These are phyloP conservation scores for Priceomyces melissophilus DNA, from an alignment of 805 yeast species.

Conservation along the genomic window DNA sequence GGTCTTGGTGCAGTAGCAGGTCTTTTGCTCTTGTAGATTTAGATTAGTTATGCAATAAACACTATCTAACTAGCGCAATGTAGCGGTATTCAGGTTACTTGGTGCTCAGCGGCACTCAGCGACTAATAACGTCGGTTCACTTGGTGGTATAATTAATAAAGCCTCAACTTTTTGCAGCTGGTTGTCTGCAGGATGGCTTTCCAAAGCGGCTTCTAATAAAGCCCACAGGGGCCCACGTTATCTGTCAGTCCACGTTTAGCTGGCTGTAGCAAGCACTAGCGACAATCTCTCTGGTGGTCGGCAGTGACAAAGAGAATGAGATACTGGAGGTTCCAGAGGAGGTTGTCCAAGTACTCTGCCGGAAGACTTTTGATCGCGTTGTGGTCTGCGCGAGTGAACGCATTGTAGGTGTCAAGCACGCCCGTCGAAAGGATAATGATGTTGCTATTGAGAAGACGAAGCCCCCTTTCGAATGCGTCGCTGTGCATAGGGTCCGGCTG, in stretches of 20 bases:
- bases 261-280: too few species aligned
- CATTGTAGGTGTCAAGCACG: slow-evolving; percentile 8
- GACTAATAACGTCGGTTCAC: too few species aligned
- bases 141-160: too few species aligned
- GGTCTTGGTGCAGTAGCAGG: slow-evolving; percentile 25
- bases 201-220: too few species aligned
- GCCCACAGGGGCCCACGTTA: too few species aligned
- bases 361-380: slow-evolving; percentile 24
- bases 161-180: not conserved
- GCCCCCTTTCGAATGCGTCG: slow-evolving; percentile 27
- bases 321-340: slow-evolving; percentile 40
- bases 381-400: slow-evolving; percentile 4
- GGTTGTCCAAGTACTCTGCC: slow-evolving; percentile 36
- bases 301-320: slow-evolving; percentile 33
- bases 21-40: slow-evolving; percentile 22
- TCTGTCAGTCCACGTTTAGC: too few species aligned
- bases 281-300: too few species aligned
- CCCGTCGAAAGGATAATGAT: slow-evolving; percentile 22
- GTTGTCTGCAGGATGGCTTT: not conserved
- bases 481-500: slow-evolving; percentile 6
- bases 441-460: slow-evolving; percentile 30
- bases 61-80: too few species aligned
- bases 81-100: too few species aligned
- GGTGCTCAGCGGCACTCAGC: too few species aligned
- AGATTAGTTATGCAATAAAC: too few species aligned